Conservation (phyloP, 1,284 basidiomycete genomes). For the Tremellales sp. region DNA sequence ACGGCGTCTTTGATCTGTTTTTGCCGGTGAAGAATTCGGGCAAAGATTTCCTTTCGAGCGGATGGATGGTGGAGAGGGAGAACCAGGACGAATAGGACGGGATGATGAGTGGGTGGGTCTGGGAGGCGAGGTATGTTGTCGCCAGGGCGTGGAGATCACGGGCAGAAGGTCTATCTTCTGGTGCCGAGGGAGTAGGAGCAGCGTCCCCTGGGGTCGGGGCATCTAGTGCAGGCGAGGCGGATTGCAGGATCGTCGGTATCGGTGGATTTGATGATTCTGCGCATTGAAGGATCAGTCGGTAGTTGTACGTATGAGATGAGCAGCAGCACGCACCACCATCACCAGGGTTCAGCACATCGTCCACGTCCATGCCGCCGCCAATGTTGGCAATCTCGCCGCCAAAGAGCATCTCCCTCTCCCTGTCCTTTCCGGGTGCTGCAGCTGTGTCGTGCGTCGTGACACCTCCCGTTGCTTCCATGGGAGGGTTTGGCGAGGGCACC, state of each 20-base stretch:
- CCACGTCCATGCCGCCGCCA: conserved; percentile 31
- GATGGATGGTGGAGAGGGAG: conserved; percentile 85
- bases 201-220: conserved; percentile 16
- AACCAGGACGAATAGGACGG: conserved; percentile 99
- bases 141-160: conserved; percentile 47
- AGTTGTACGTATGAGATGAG: background rate
- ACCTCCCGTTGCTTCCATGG: conserved; percentile 25
- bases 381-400: conserved; percentile 47
- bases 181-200: conserved; percentile 26
- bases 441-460: conserved; percentile 43
- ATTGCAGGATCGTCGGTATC: conserved; percentile 11
- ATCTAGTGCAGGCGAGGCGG: conserved; percentile 7
- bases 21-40: conserved; percentile 98
- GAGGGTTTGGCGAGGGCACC: conserved; percentile 22
- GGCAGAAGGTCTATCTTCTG: conserved; percentile 32
- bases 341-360: too few relatives aligned
- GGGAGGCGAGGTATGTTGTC: conserved; percentile 78
- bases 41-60: conserved; percentile 85
- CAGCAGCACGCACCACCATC: conserved; percentile 21
- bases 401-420: conserved; percentile 47
- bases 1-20: conserved; percentile 90
- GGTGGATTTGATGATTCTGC: conserved; percentile 24
- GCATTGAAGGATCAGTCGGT: background rate
- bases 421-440: conserved; percentile 47
- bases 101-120: conserved; percentile 95